These are phyloP conservation scores for Eucalyptus lansdowneana DNA, from an alignment of 345 rosid species.

Conservation along the genomic window DNA sequence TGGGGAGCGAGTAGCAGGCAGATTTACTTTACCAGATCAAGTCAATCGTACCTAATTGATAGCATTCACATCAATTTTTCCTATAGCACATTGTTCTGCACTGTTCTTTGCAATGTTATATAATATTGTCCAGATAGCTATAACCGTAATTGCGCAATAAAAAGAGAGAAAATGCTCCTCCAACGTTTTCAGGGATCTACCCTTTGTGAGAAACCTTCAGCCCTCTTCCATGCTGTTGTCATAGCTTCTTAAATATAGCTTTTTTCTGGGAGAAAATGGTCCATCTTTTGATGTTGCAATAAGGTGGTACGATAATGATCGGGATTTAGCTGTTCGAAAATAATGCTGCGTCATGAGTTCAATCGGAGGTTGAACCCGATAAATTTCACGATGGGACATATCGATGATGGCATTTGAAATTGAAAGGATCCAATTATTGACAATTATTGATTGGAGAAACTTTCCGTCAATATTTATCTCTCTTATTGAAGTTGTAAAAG, in stretches of 20 bases:
- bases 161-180: not conserved
- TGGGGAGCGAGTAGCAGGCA: not conserved
- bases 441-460: not conserved
- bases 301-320: not conserved
- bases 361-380: not conserved
- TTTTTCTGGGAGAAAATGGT: not conserved
- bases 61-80: not conserved
- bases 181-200: not conserved
- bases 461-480: not conserved
- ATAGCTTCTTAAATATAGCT: not conserved
- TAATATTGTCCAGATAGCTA: not conserved
- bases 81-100: not conserved
- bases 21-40: not conserved
- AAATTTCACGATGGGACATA: not conserved
- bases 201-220: not conserved
- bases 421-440: not conserved
- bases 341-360: not conserved
- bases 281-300: not conserved
- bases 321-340: not conserved
- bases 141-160: not conserved
- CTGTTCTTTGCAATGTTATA: not conserved
- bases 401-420: not conserved
- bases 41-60: not conserved
- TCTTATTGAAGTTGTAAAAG: not conserved
- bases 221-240: not conserved